A percentile compares a stretch with the other conserved stretches of the same genome.
These are phyloP conservation scores for Aspergillus flavus DNA, from an alignment of 2,329 filamentous ascomycete species.

Conservation along the genomic window DNA sequence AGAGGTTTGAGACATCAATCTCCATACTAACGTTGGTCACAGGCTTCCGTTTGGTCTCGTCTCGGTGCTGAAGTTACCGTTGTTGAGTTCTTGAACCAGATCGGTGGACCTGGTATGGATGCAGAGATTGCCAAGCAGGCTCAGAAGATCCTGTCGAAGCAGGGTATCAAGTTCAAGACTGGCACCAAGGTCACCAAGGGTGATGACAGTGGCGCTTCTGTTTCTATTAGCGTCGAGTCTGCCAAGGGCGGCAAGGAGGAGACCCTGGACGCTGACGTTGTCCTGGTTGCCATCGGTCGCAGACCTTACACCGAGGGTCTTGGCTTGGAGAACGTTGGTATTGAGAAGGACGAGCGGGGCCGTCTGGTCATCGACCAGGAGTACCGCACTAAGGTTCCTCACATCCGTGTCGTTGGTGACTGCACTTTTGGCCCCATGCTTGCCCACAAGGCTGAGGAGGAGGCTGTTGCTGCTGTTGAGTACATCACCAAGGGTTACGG, in stretches of 20 bases:
- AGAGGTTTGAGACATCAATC: not conserved
- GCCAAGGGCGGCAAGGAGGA: slow-evolving; percentile 96
- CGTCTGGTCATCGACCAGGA: slow-evolving; percentile 97
- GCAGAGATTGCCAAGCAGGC: slow-evolving; percentile 85
- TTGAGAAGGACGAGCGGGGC: slow-evolving; percentile 76
- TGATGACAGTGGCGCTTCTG: slow-evolving; percentile 73
- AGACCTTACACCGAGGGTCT: slow-evolving; percentile 92
- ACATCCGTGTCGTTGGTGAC: slow-evolving; percentile 96
- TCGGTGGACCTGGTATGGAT: slow-evolving; percentile 98
- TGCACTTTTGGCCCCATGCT: slow-evolving; percentile 98
- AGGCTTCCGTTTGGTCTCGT: slow-evolving; percentile 91
- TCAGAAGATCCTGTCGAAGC: slow-evolving; percentile 92
- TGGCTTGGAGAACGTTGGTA: slow-evolving; percentile 87
- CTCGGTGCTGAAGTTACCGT: slow-evolving; percentile 94
- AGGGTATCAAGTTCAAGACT: slow-evolving; percentile 97
- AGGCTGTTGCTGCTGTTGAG: slow-evolving; percentile 91
- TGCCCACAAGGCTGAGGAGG: slow-evolving; percentile 98
- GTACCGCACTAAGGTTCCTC: slow-evolving; percentile 95
- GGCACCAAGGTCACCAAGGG: slow-evolving; percentile 92
- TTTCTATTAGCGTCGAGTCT: slow-evolving; percentile 84
- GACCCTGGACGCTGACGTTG: slow-evolving; percentile 88
- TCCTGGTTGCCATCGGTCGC: slow-evolving; percentile 94
- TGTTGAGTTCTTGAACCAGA: slow-evolving; percentile 93
- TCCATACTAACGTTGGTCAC: slow-evolving; percentile 9
- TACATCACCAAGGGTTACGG: slow-evolving; percentile 98